Evolutionary conservation across 352 stramenopile species (phyloP).

Genomic region (Globisporangium cederbergense): DNA sequence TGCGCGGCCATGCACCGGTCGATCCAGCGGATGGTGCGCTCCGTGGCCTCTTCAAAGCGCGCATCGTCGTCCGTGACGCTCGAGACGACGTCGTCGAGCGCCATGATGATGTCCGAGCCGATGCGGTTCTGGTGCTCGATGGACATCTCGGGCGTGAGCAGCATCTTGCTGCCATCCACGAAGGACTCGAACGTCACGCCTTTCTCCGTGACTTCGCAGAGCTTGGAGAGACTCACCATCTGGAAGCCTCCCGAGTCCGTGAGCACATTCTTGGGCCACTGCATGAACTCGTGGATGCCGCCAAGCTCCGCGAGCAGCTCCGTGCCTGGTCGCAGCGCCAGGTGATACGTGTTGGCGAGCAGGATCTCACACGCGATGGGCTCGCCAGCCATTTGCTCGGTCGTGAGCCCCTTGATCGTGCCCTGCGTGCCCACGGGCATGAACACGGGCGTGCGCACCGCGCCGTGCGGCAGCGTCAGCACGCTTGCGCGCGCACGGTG

Average conservation of each 20-base stretch:
- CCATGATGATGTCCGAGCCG: slow-evolving; percentile 98
- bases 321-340: slow-evolving; percentile 92
- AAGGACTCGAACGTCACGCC: slow-evolving; percentile 84
- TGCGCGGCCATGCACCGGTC: slow-evolving; percentile 94
- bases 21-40: slow-evolving; percentile 93
- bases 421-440: slow-evolving; percentile 97
- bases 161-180: slow-evolving; percentile 87
- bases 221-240: slow-evolving; percentile 95
- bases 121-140: slow-evolving; percentile 96
- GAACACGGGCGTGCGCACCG: slow-evolving; percentile 92
- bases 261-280: slow-evolving; percentile 92
- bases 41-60: slow-evolving; percentile 90
- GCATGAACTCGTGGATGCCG: slow-evolving; percentile 96
- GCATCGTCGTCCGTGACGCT: slow-evolving; percentile 84
- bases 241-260: slow-evolving; percentile 98
- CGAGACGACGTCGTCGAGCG: slow-evolving; percentile 96
- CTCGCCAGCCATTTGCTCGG: slow-evolving; percentile 64
- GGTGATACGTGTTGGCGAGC: slow-evolving; percentile 97
- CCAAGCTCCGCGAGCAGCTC: slow-evolving; percentile 78
- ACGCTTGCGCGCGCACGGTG: slow-evolving; percentile 67
- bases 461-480: slow-evolving; percentile 80
- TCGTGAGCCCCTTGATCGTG: slow-evolving; percentile 93
- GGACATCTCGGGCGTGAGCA: slow-evolving; percentile 91
- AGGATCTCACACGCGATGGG: slow-evolving; percentile 90
- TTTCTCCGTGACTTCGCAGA: slow-evolving; percentile 92